Base-by-base conservation (phyloP, 139 green algal species). In the Pedinophyceae sp. region DNA sequence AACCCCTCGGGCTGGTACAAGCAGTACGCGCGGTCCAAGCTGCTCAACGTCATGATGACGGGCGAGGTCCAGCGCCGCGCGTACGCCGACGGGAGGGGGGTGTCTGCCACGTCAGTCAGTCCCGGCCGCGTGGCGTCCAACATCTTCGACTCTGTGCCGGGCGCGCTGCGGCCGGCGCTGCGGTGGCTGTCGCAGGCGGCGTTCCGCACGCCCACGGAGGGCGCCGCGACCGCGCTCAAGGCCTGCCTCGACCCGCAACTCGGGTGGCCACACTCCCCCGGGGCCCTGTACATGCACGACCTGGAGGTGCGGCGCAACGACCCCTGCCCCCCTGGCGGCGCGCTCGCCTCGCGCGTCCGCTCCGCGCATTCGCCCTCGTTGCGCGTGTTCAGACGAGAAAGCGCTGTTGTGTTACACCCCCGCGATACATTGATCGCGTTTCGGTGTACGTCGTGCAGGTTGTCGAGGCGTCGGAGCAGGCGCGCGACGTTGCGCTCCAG, bases 11-110 rank as follows among this genome's bases (percentile, higher is more conserved):
- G 25, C 48, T 67, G 71, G 68, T 77, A 69, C 15, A 18, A 17
- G 1, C 45, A 65, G 25, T 86, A 86, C 40, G 60, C 64, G 3
- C 54, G 67, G 17, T 73, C 56, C 67, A 86, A 86, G 72, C 65
- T 86, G 29, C 64, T 57, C 55, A 86, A 86, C 43, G 56, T 80
- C 22, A 43, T 80, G 22, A 64, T 72, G 48, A 76, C 70, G 1
- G 55, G 61, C 13, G 70, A 80, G 68, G 57, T 84, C 30, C 57
- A 71, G 55, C 60, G 66, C 16, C 59, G 69, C 16, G 40, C 68
- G 50, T 4, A 40, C 19, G 22, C 45, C 40, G 22, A 41, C 4
- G 43, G 59, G 24, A 39, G 34, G 30, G 25, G 3, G 7, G 48
- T 66, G 18, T 54, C 64, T 6, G 47, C 58, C 13, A 48, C 38